Conservation (phyloP, 2,329 filamentous ascomycete species). For the Drechslerella stenobrocha region DNA sequence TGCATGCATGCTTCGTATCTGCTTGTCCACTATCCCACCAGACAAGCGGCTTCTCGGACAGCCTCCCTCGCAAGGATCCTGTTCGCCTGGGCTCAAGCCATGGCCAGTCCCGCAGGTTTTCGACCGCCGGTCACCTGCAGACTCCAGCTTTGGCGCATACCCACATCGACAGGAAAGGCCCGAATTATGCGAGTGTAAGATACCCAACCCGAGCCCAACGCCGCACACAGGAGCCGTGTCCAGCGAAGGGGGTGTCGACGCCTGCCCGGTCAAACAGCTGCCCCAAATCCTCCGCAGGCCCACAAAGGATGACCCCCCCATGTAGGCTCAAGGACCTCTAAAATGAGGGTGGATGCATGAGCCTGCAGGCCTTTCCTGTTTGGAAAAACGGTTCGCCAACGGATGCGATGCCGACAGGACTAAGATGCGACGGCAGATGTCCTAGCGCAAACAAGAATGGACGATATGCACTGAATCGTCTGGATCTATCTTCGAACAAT, state of each 20-base stretch:
- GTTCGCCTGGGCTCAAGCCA: slow-evolving; percentile 5
- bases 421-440: not conserved
- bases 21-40: not conserved
- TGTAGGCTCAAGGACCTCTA: slow-evolving; percentile 1
- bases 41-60: not conserved
- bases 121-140: slow-evolving; percentile 22
- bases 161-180: not conserved
- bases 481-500: not conserved
- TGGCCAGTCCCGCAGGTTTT: slow-evolving; percentile 26
- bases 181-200: slow-evolving; percentile 35
- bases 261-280: not conserved
- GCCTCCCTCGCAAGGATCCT: slow-evolving; percentile 21
- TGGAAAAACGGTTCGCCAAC: slow-evolving; percentile 3
- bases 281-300: too few relatives aligned
- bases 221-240: not conserved
- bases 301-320: not conserved
- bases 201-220: slow-evolving; percentile 20
- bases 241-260: not conserved
- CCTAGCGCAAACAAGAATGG: slow-evolving; percentile 1
- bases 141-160: slow-evolving; percentile 6
- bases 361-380: not conserved
- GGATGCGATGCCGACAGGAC: slow-evolving; percentile 17
- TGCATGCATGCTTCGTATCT: not conserved
- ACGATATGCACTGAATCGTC: not conserved
- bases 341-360: slow-evolving; percentile 10